Evolutionary conservation across 139 green algal genomes (phyloP), one percentile per base, ranked within the genome.

Genomic region (Closterium sp.): DNA sequence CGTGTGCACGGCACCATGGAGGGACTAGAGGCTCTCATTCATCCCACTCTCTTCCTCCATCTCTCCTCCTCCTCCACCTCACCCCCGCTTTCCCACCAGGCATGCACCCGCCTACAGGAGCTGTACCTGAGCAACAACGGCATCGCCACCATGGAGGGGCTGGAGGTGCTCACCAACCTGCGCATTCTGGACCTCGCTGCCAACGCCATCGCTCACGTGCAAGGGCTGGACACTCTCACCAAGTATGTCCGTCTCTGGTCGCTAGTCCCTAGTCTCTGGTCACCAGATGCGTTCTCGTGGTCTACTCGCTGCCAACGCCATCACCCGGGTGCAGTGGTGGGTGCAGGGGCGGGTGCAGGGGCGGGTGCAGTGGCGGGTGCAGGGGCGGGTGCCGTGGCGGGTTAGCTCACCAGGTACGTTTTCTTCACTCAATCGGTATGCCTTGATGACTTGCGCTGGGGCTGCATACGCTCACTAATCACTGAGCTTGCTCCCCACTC

Each of bases 71-170:
- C 76, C 76, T 10, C 76, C 76, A 28, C 8, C 5, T 10, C 76
- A 10, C 9, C 5, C 76, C 28, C 76, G 5, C 76, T 85, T 31
- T 3, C 3, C 8, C 76, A n/a, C 8, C 84, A 93, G 91, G 85
- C 32, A 3, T 94, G 90, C 69, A 55, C 19, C 38, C 31, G 33
- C 12, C 84, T 94, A n/a, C 66, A 94, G 90, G 92, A 94, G 86
- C 94, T 99, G 85, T 99, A 99, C 92, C 93, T 99, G 9, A 96
- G 92, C 90, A 97, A 99, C 93, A 99, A 99, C 89, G 97, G 97
- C 87, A 98, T 99, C 55, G 66, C 34, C 36, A n/a, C 32, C 19
- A 94, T 94, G 92, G 84, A 98, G 92, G 94, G 91, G 4, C 91
- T 99, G 19, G 95, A 96, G 35, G 90, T 12, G 2, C 89, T 98